These are phyloP conservation scores for Pleurotus cornucopiae DNA, from an alignment of 768 basidiomycete genomes.

Conservation along the genomic window DNA sequence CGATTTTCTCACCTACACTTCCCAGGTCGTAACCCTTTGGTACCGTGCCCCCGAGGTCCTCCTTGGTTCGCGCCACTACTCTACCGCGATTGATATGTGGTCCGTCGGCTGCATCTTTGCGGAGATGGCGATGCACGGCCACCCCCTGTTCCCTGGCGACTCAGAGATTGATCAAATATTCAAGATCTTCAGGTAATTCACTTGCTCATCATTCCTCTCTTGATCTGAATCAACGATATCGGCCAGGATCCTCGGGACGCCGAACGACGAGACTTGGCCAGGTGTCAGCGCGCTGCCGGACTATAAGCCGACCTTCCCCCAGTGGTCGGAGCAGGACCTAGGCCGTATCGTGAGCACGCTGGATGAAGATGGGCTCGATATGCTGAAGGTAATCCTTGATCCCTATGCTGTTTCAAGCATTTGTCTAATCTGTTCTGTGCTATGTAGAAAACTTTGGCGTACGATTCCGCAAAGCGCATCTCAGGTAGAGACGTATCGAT, in stretches of 20 bases:
- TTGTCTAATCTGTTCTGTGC: background rate
- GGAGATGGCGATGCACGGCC: conserved; percentile 93
- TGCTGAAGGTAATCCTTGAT: conserved; percentile 56
- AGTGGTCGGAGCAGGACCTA: conserved; percentile 83
- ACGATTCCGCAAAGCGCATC: conserved; percentile 89
- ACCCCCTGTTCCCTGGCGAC: conserved; percentile 94
- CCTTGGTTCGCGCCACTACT: conserved; percentile 95
- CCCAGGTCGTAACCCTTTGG: conserved; percentile 97
- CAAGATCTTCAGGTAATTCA: conserved; percentile 89
- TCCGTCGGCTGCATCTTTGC: conserved; percentile 98
- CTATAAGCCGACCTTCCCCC: conserved; percentile 95
- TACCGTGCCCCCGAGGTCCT: conserved; percentile 98
- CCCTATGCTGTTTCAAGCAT: background rate
- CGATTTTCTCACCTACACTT: background rate
- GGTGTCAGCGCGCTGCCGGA: conserved; percentile 86
- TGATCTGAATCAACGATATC: background rate
- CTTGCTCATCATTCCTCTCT: background rate
- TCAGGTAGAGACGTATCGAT: conserved; percentile 57
- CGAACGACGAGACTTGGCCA: conserved; percentile 88
- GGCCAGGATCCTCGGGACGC: conserved; percentile 86
- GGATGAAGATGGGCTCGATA: conserved; percentile 75
- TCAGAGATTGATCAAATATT: conserved; percentile 99
- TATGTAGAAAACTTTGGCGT: conserved; percentile 62
- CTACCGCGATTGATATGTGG: conserved; percentile 99
- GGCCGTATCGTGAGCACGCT: conserved; percentile 59